Evolutionary conservation across 1,284 basidiomycete genomes (phyloP).

Genomic region (Hymenochaete sp.): DNA sequence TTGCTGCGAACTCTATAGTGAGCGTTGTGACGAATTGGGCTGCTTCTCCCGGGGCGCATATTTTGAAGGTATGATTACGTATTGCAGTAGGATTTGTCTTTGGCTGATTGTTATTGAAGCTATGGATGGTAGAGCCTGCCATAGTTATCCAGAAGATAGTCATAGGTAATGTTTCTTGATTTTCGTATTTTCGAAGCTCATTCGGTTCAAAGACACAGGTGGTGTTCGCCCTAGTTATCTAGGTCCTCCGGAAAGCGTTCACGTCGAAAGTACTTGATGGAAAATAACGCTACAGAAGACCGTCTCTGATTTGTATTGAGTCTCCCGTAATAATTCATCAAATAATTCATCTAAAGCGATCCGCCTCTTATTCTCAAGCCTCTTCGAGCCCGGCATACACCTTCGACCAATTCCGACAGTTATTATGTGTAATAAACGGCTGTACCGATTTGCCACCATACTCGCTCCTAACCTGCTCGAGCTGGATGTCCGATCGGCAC

Average conservation of each 20-base stretch:
- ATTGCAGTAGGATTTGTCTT: too few species aligned
- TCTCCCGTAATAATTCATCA: neutral
- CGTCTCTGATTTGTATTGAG: too few species aligned
- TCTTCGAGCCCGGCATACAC: constrained; percentile 16
- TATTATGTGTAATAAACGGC: constrained; percentile 16
- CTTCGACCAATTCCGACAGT: constrained; percentile 16
- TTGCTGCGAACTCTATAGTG: constrained; percentile 45
- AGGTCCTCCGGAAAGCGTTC: constrained; percentile 51
- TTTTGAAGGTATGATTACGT: too few species aligned
- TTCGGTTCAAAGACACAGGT: constrained; percentile 36
- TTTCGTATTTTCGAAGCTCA: neutral
- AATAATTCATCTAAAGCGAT: neutral
- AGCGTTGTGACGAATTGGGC: constrained; percentile 30
- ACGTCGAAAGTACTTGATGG: constrained; percentile 12
- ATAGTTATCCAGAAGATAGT: constrained; percentile 57
- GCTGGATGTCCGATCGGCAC: constrained; percentile 16
- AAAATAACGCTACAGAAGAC: too few species aligned
- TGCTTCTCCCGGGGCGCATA: constrained; percentile 46
- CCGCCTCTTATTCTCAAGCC: neutral
- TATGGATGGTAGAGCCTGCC: constrained; percentile 52
- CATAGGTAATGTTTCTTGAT: constrained; percentile 27
- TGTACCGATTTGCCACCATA: constrained; percentile 17
- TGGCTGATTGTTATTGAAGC: too few species aligned
- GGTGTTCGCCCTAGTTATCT: constrained; percentile 47
- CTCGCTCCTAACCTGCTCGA: constrained; percentile 17